Evolutionary conservation across 768 basidiomycete species (phyloP).

Genomic region (Rhizopogon rudus): DNA sequence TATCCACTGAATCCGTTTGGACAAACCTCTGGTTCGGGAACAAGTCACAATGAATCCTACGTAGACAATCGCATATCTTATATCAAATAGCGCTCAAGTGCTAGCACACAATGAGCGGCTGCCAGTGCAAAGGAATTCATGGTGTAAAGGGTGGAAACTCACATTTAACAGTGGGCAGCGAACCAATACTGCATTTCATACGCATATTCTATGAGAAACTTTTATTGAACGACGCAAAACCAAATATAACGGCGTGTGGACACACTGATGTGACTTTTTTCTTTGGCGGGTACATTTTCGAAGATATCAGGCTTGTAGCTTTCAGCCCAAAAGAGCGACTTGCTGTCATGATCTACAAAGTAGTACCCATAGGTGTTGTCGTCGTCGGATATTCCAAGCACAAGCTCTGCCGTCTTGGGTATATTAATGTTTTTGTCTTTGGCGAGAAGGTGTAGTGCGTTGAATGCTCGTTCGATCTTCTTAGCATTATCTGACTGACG

Average conservation of each 20-base stretch:
- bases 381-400: not conserved
- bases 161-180: not conserved
- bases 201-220: conserved; percentile 10
- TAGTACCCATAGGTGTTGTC: conserved; percentile 29
- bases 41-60: conserved; percentile 20
- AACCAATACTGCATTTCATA: conserved; percentile 24
- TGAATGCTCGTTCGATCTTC: not conserved
- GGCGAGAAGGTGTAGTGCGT: not conserved
- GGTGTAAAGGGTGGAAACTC: too few species aligned
- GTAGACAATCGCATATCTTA: not conserved
- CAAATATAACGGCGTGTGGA: not conserved
- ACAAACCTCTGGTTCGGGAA: conserved; percentile 4
- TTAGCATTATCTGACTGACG: not conserved
- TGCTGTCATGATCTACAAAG: conserved; percentile 36
- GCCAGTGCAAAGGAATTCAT: too few species aligned
- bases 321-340: conserved; percentile 45
- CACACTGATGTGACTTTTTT: conserved; percentile 37
- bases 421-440: not conserved
- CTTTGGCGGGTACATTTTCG: conserved; percentile 33
- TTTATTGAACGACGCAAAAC: not conserved
- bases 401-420: not conserved
- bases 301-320: conserved; percentile 26
- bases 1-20: not conserved
- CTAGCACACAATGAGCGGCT: not conserved
- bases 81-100: not conserved